These are phyloP conservation scores for Takashimella tepidaria DNA, from an alignment of 1,284 basidiomycete species.

Conservation along the genomic window DNA sequence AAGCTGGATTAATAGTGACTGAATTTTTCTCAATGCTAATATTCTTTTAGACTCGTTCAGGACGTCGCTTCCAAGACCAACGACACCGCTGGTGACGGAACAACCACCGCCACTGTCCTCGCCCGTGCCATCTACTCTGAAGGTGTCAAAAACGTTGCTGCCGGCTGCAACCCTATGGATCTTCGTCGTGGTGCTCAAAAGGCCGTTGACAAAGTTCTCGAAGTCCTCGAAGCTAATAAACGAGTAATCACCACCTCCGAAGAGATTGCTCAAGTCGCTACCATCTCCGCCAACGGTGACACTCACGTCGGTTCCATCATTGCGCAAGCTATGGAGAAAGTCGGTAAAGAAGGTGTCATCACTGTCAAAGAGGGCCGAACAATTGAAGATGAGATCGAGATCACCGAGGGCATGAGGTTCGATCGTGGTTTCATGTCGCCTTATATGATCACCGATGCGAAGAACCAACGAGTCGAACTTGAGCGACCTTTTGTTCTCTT, in stretches of 20 bases:
- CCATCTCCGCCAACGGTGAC: constrained; percentile 97
- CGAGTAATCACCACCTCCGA: constrained; percentile 94
- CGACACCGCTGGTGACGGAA: constrained; percentile 96
- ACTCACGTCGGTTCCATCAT: constrained; percentile 90
- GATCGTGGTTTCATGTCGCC: constrained; percentile 98
- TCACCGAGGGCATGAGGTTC: constrained; percentile 99
- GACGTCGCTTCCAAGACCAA: constrained; percentile 96
- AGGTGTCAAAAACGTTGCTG: constrained; percentile 98
- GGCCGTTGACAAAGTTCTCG: constrained; percentile 91
- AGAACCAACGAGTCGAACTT: constrained; percentile 92
- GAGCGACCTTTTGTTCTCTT: constrained; percentile 93
- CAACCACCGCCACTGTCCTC: constrained; percentile 94
- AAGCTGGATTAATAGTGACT: not conserved
- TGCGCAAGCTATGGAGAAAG: constrained; percentile 99
- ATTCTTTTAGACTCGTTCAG: constrained; percentile 69
- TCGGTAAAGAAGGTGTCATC: constrained; percentile 99
- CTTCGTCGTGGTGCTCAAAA: constrained; percentile 93
- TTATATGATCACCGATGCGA: constrained; percentile 98
- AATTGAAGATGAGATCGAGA: constrained; percentile 97
- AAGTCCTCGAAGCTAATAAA: constrained; percentile 83
- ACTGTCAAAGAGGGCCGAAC: constrained; percentile 98
- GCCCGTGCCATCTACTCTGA: constrained; percentile 96
- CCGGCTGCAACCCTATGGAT: constrained; percentile 98
- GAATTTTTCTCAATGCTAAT: not conserved
- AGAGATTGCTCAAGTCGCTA: constrained; percentile 92